Base-by-base conservation (phyloP, 2,329 filamentous ascomycete genomes). In the Alternaria sp. region DNA sequence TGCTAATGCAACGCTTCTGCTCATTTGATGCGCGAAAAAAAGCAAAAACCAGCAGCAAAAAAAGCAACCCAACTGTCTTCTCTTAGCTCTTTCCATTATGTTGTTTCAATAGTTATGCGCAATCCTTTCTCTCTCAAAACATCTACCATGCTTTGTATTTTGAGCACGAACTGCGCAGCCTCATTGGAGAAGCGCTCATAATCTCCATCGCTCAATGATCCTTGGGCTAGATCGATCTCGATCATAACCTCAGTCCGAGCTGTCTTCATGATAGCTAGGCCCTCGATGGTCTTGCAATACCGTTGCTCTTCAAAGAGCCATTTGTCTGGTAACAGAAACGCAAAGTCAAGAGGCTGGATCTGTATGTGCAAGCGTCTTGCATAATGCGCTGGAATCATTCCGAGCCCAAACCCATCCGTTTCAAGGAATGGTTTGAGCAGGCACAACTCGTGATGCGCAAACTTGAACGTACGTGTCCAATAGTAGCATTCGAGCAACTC, bases 401-500 rank as follows among this genome's bases (percentile, higher is more conserved):
- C 56, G 14, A 67, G 44, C 10, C 58, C 52, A 36, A 62, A 67
- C 6, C 21, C 36, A 45, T 64, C 62, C 1, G 49, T 50, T 23
- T 51, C 34, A 10, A 70, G 52, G n/a, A 70, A 66, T 0, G 58
- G n/a, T 7, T 24, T 55, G 10, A 70, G 39, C 3, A 55, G 40
- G 2, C 39, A 48, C n/a, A 68, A 52, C n/a, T 70, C 64, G 3
- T 55, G 50, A 36, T 70, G 66, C 29, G 51, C 46, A 33, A 68
- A 66, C 23, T 68, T 68, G 51, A 70, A 70, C 13, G 45, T 66
- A 9, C 62, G 61, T 7, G 51, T 64, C 61, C 54, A 63, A 36
- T 68, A 70, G 26, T 70, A 70, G 11, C 56, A 39, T 28, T 66
- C 64, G 6, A 70, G 51, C 40, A 70, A 51, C 29, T 70, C 67